These are phyloP conservation scores for Pythium myriotylum DNA, from an alignment of 352 stramenopile species.

Conservation along the genomic window DNA sequence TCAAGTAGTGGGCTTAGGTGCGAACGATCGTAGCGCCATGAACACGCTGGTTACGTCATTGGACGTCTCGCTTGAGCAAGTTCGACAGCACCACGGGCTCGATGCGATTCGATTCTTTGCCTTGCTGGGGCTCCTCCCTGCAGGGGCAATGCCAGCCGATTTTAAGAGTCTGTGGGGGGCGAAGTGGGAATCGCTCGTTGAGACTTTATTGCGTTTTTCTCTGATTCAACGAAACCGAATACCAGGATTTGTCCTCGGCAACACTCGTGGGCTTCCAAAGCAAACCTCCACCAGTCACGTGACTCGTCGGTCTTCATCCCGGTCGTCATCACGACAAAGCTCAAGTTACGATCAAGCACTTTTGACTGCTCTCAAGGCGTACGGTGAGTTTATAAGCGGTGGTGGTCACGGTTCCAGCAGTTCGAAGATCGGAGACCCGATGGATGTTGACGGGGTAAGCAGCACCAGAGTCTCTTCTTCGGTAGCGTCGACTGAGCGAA, in stretches of 20 bases:
- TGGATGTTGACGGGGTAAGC: constrained; percentile 1
- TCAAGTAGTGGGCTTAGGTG: constrained; percentile 63
- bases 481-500: constrained; percentile 28
- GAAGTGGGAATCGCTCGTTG: constrained; percentile 66
- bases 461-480: not conserved
- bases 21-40: constrained; percentile 68
- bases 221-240: constrained; percentile 78
- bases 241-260: constrained; percentile 59
- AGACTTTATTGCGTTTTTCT: constrained; percentile 74
- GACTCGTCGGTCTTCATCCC: constrained; percentile 14
- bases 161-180: constrained; percentile 75
- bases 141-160: constrained; percentile 72
- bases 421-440: not conserved
- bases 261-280: constrained; percentile 54
- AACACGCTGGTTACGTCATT: constrained; percentile 80
- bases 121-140: constrained; percentile 66
- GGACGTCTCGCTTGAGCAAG: constrained; percentile 72
- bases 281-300: constrained; percentile 16
- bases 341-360: constrained; percentile 62
- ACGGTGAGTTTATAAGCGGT: constrained; percentile 70
- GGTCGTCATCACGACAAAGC: constrained; percentile 32
- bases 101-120: constrained; percentile 81
- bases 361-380: constrained; percentile 63
- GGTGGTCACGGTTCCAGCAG: constrained; percentile 18
- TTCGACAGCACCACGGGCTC: constrained; percentile 64